phyloP scores from a whole-genome alignment of 1,139 yeast genomes.

The Kurtzmaniella quercitrusa region DNA sequence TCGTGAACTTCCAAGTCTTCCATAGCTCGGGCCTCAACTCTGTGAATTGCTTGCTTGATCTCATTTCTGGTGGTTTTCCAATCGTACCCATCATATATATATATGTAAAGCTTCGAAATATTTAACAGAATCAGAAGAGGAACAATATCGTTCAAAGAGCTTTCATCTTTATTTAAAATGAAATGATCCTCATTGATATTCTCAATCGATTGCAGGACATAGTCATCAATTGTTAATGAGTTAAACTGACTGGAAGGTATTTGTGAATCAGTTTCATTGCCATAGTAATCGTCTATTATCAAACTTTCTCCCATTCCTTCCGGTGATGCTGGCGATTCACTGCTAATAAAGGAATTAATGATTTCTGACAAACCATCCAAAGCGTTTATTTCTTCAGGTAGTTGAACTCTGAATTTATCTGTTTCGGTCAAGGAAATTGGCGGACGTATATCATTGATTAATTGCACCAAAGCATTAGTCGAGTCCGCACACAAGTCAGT shows the following conservation, averaged over 20 bases:
- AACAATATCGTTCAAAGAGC: conserved; percentile 11
- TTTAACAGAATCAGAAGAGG: conserved; percentile 31
- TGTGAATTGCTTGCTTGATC: conserved; percentile 58
- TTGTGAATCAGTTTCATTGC: conserved; percentile 12
- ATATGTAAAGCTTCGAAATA: conserved; percentile 42
- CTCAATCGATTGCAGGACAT: neutral
- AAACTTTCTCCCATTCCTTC: conserved; percentile 7
- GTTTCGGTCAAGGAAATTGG: conserved; percentile 57
- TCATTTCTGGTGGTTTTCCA: conserved; percentile 76
- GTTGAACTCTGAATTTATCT: conserved; percentile 46
- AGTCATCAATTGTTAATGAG: conserved; percentile 1
- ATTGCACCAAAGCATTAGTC: conserved; percentile 61
- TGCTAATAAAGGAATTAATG: neutral
- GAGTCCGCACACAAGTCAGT: conserved; percentile 83
- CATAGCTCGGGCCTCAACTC: conserved; percentile 49
- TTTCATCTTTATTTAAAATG: conserved; percentile 8
- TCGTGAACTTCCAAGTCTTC: conserved; percentile 9
- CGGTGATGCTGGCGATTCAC: neutral
- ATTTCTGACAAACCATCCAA: conserved; percentile 43
- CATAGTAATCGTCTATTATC: conserved; percentile 23
- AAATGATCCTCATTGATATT: conserved; percentile 47
- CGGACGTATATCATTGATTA: conserved; percentile 66
- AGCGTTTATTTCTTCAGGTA: conserved; percentile 36
- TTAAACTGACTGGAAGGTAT: conserved; percentile 9
- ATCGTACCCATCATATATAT: conserved; percentile 86